Conservation (phyloP, 2,329 filamentous ascomycete species). For the Botryotinia convoluta region DNA sequence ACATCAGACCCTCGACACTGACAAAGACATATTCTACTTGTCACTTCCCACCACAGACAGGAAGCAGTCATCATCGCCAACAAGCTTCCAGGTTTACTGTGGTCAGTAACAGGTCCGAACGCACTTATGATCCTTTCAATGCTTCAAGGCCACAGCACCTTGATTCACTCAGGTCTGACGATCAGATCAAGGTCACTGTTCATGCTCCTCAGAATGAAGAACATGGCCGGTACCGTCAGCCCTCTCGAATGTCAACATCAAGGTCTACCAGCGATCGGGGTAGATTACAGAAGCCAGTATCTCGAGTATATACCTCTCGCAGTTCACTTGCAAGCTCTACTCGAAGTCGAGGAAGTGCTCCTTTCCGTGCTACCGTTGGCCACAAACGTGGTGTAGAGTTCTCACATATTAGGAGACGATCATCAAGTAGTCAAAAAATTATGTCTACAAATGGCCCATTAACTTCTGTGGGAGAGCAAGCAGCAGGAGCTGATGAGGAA, state of each 20-base stretch:
- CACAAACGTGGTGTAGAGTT: slow-evolving; percentile 64
- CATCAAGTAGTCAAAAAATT: slow-evolving; percentile 22
- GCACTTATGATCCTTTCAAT: slow-evolving; percentile 83
- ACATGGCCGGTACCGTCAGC: slow-evolving; percentile 1
- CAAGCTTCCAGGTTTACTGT: slow-evolving; percentile 60
- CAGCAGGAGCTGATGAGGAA: slow-evolving; percentile 30
- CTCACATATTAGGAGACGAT: slow-evolving; percentile 47
- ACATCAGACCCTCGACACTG: slow-evolving; percentile 59
- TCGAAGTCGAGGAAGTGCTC: slow-evolving; percentile 40
- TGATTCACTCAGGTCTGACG: slow-evolving; percentile 46
- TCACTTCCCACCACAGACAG: slow-evolving; percentile 51
- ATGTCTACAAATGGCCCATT: slow-evolving; percentile 4
- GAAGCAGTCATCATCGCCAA: slow-evolving; percentile 50
- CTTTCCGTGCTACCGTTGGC: slow-evolving; percentile 46
- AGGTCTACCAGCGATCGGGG: slow-evolving; percentile 21
- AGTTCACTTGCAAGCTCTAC: slow-evolving; percentile 48
- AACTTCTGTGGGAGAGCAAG: slow-evolving; percentile 21
- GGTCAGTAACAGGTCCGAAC: slow-evolving; percentile 61
- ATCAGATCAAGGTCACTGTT: slow-evolving; percentile 35
- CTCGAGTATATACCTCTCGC: slow-evolving; percentile 42
- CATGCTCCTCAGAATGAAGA: slow-evolving; percentile 26
- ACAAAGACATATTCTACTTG: slow-evolving; percentile 61
- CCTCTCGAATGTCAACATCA: slow-evolving; percentile 4
- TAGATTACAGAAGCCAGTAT: slow-evolving; percentile 23
- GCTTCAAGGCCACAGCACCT: slow-evolving; percentile 49